Base-by-base conservation (phyloP, 805 yeast genomes). In the Saccharomyces paradoxus region DNA sequence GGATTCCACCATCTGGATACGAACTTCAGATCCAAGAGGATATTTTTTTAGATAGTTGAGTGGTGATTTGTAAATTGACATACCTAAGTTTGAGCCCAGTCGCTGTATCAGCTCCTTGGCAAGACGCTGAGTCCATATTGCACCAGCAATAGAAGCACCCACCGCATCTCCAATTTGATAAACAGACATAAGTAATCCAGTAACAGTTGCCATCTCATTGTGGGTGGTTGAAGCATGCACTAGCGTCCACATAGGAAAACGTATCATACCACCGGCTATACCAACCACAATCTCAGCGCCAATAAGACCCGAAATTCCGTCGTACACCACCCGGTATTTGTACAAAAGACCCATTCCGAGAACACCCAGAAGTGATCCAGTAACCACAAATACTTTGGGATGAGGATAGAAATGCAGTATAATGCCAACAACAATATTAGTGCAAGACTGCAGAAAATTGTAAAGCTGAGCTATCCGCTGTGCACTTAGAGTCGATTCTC, bases 251-350 rank as follows among this genome's bases (percentile, higher is more conserved):
- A 81, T 73, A 5, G 83, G 75, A 61, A 81, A 82, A 21, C 86
- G 79, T 71, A 83, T 81, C 66, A 83, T 77, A 9, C 86, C 86
- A 48, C 85, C 86, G 57, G 86, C 88, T 55, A 84, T 75, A 58
- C 89, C 89, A 58, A 81, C 66, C 12, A 84, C 63, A 61, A 81
- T 76, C 58, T 79, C 74, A 8, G 82, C 78, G 10, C 83, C 87
- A 65, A 84, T 80, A 53, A 83, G 71, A 57, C 87, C 87, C 37
- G 80, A 75, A 44, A 67, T 60, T 31, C 66, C 67, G 52, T 66
- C 71, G 17, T 24, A 46, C 46, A 82, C 81, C n/a, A 75, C 76
- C 64, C 87, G 73, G 71, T 64, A 84, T 54, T 72, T 74, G 58
- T 75, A 67, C 57, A 84, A 70, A 46, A 84, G 58, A 51, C 86